Evolutionary conservation across 768 basidiomycete species (phyloP), one percentile per base, ranked within the genome.

Genomic region (Erythrobasidium yunnanense): DNA sequence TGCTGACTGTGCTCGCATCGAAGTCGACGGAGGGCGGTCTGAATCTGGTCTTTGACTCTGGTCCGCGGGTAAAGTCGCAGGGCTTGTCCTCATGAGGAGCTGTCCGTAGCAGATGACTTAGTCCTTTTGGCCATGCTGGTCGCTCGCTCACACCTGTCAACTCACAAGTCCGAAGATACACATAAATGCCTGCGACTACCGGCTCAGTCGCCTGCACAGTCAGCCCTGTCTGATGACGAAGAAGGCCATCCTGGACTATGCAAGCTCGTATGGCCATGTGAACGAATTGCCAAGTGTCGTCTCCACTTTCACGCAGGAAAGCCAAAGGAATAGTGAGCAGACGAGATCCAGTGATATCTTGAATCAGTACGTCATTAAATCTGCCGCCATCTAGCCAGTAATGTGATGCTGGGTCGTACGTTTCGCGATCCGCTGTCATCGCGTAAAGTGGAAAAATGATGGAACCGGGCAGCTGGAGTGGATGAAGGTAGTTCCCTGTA

Each of bases 241-340:
- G 29, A 50, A 27, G 22, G 22, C 47, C 47, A 22, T 50, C 47
- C 17, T 50, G 47, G 22, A 22, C 47, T 27, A 50, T 27, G 47
- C 47, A 50, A 27, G 22, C 47, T 22, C 22, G 47, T 22, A 50
- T 27, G 47, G 29, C 29, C 47, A 27, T 22, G 22, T 22, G 47
- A 20, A 50, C 47, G 29, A 50, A 50, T 22, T 27, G 47, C 47
- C 47, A 50, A 17, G 22, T 50, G 47, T 50, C 47, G 47, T 50
- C 47, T 4, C 47, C 47, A 27, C 47, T 50, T 4, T 4, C 4
- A 20, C 29, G 22, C 47, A 50, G 47, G 29, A 50, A 50, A 27
- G 22, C 47, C 47, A 50, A 50, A 50, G 47, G 47, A 50, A 50
- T 50, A 50, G 47, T 27, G 47, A n/a, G n/a, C n/a, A n/a, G n/a